Conservation (phyloP, 257 asterid genomes). For the Penstemon eatonii region DNA sequence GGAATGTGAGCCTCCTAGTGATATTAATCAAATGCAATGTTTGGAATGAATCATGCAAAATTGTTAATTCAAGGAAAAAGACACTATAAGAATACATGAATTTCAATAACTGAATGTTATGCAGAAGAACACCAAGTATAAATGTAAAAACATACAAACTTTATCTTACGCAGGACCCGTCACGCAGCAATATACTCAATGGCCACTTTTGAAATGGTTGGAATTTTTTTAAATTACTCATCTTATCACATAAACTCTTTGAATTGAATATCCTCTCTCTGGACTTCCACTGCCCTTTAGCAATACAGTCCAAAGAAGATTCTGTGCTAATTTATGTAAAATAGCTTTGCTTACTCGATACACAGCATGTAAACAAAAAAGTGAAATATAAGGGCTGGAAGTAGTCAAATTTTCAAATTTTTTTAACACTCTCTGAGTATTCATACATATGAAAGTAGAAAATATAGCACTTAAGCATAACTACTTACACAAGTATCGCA, state of each 20-base stretch:
- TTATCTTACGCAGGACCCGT: not conserved
- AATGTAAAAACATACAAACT: not conserved
- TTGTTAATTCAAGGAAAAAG: not conserved
- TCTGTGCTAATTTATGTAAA: not conserved
- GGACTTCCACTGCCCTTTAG: not conserved
- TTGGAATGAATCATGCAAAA: slow-evolving; percentile 18
- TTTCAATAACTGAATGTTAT: not conserved
- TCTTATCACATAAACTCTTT: not conserved
- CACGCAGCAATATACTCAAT: slow-evolving; percentile 6
- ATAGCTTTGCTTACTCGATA: slow-evolving; percentile 18
- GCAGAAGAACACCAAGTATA: slow-evolving; percentile 19
- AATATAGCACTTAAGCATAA: slow-evolving; percentile 9
- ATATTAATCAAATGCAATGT: slow-evolving; percentile 14
- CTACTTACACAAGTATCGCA: slow-evolving; percentile 82
- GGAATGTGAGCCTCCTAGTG: slow-evolving; percentile 21
- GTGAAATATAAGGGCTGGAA: slow-evolving; percentile 21
- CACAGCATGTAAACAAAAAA: not conserved
- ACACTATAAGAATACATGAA: slow-evolving; percentile 7
- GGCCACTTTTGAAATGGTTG: not conserved
- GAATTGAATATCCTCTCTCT: not conserved
- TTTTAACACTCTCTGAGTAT: not conserved
- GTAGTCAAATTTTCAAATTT: slow-evolving; percentile 1
- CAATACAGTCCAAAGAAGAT: not conserved
- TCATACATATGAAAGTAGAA: slow-evolving; percentile 11
- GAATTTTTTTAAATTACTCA: not conserved